Evolutionary conservation across 2,329 filamentous ascomycete genomes (phyloP).

Genomic region (Ascochyta lentis): DNA sequence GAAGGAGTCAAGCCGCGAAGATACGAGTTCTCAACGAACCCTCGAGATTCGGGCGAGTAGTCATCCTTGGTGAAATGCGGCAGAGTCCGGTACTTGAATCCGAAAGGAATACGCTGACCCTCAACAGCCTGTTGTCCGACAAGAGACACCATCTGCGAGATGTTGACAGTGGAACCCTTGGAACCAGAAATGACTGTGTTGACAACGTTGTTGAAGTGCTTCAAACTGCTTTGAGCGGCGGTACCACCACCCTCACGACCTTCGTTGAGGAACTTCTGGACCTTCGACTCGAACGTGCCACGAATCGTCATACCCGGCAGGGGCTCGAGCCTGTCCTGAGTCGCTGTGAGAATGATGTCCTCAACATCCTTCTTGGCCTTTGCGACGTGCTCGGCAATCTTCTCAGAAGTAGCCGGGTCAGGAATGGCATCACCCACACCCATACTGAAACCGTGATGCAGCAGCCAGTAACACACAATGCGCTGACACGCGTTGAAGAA

Average conservation of each 20-base stretch:
- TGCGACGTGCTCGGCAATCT: slow-evolving; percentile 82
- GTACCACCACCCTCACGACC: slow-evolving; percentile 97
- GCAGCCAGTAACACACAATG: slow-evolving; percentile 95
- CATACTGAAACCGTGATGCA: slow-evolving; percentile 96
- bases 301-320: slow-evolving; percentile 97
- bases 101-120: slow-evolving; percentile 98
- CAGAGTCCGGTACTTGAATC: slow-evolving; percentile 96
- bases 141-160: slow-evolving; percentile 98
- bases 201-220: slow-evolving; percentile 94
- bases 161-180: slow-evolving; percentile 99
- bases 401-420: slow-evolving; percentile 80
- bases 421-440: slow-evolving; percentile 98
- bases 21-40: slow-evolving; percentile 99
- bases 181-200: slow-evolving; percentile 97
- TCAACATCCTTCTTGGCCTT: slow-evolving; percentile 83
- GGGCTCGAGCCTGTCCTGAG: slow-evolving; percentile 86
- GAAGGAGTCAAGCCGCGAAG: slow-evolving; percentile 92
- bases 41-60: slow-evolving; percentile 94
- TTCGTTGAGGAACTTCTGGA: slow-evolving; percentile 90
- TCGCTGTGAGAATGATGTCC: slow-evolving; percentile 76
- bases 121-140: slow-evolving; percentile 98
- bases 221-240: slow-evolving; percentile 87
- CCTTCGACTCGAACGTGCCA: slow-evolving; percentile 97
- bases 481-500: slow-evolving; percentile 97
- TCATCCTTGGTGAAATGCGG: slow-evolving; percentile 99